These are phyloP conservation scores for Candida sanyaensis DNA, from an alignment of 1,139 yeast species.

Conservation along the genomic window DNA sequence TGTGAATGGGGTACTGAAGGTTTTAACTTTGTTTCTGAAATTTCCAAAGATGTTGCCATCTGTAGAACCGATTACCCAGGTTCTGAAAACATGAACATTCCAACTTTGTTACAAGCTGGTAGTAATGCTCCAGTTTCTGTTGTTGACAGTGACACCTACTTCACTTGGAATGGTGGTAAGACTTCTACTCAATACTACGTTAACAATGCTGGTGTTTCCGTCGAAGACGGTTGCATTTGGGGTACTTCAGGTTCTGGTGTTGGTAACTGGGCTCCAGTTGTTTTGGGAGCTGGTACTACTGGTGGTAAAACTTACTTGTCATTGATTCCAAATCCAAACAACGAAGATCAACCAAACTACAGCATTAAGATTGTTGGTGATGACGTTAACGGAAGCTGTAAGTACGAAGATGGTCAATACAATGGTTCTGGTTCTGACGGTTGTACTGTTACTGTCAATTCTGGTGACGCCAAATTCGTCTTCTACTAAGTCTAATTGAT, in stretches of 20 bases:
- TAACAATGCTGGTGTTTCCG: constrained; percentile 91
- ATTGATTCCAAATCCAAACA: constrained; percentile 94
- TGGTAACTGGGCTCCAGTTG: constrained; percentile 99
- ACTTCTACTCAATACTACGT: constrained; percentile 97
- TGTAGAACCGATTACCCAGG: constrained; percentile 99
- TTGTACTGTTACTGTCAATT: constrained; percentile 89
- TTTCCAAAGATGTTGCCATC: constrained; percentile 69
- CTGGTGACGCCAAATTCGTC: constrained; percentile 76
- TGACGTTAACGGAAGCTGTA: constrained; percentile 73
- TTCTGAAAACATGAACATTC: constrained; percentile 96
- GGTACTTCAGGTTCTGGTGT: constrained; percentile 75
- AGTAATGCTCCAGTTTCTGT: constrained; percentile 66
- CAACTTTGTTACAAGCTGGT: constrained; percentile 80
- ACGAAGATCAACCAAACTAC: constrained; percentile 73
- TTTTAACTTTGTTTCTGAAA: constrained; percentile 68
- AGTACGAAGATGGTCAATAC: constrained; percentile 76
- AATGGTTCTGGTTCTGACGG: constrained; percentile 73
- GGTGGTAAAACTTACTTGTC: constrained; percentile 83
- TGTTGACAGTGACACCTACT: constrained; percentile 76
- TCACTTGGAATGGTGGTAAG: constrained; percentile 75
- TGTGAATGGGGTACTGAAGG: constrained; percentile 83
- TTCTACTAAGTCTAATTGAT: constrained; percentile 37
- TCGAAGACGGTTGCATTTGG: constrained; percentile 92
- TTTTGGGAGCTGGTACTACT: constrained; percentile 89
- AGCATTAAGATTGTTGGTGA: constrained; percentile 82